These are phyloP conservation scores for Pythium insidiosum DNA, from an alignment of 352 stramenopile species.

Conservation along the genomic window DNA sequence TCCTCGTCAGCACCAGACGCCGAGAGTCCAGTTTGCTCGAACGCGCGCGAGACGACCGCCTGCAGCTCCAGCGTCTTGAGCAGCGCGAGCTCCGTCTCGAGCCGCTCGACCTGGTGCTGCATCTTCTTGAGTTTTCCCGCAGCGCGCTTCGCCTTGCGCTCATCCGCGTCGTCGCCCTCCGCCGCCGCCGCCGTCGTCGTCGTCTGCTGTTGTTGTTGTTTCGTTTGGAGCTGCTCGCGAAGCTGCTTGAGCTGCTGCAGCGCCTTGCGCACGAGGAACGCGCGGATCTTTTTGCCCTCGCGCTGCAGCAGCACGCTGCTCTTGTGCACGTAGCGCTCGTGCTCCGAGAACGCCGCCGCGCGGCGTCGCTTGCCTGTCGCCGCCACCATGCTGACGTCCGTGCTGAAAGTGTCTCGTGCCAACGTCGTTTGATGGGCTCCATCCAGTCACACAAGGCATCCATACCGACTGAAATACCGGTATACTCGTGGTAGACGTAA, in stretches of 20 bases:
- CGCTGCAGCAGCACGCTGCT: constrained; percentile 57
- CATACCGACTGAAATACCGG: no score
- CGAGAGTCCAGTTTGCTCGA: constrained; percentile 35
- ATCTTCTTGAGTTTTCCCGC: constrained; percentile 32
- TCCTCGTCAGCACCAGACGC: constrained; percentile 13
- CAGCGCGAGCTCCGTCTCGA: constrained; percentile 45
- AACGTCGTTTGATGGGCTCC: background rate
- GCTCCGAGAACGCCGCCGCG: constrained; percentile 31
- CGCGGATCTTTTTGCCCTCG: constrained; percentile 66
- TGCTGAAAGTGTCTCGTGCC: no score
- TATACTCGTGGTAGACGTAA: no score
- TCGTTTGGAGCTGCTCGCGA: constrained; percentile 19
- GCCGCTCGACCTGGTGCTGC: constrained; percentile 23
- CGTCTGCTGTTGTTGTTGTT: constrained; percentile 1
- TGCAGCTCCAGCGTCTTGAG: constrained; percentile 54
- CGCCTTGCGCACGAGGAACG: constrained; percentile 53
- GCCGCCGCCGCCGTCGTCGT: background rate
- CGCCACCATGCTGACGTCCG: background rate
- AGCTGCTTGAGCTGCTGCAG: constrained; percentile 72
- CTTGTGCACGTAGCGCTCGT: constrained; percentile 71
- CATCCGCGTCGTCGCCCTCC: constrained; percentile 1
- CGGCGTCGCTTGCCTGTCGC: constrained; percentile 44
- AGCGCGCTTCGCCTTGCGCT: constrained; percentile 20
- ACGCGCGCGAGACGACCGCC: constrained; percentile 29
- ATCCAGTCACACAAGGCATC: background rate